phyloP scores from a whole-genome alignment of 352 stramenopile genomes.

The Phytophthora agathidicida region DNA sequence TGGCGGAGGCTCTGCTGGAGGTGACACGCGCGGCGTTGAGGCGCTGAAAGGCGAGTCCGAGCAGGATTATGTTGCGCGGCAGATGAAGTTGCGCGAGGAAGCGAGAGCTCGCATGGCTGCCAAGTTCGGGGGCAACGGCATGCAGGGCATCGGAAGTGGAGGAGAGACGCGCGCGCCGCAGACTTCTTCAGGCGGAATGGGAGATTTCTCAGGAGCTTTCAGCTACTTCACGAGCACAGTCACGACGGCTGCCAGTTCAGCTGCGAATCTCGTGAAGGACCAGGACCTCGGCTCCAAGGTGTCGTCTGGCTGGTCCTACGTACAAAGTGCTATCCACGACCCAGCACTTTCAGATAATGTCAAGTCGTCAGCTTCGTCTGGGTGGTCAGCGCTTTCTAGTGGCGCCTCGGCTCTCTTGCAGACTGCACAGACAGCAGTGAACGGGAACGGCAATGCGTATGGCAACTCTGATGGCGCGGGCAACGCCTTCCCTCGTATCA shows the following conservation, averaged over 20 bases:
- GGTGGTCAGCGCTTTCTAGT: conserved; percentile 77
- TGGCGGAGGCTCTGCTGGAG: conserved; percentile 28
- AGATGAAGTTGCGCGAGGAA: conserved; percentile 78
- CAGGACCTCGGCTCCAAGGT: conserved; percentile 80
- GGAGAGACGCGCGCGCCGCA: conserved; percentile 60
- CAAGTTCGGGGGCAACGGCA: conserved; percentile 77
- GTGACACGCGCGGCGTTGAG: conserved; percentile 75
- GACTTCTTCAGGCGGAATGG: conserved; percentile 38
- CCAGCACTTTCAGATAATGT: conserved; percentile 74
- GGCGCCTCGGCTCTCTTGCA: conserved; percentile 69
- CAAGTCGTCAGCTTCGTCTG: conserved; percentile 79
- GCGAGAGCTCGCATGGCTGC: conserved; percentile 79
- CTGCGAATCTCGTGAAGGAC: conserved; percentile 76
- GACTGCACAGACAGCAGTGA: conserved; percentile 67
- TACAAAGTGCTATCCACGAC: conserved; percentile 77
- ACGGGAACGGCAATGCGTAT: conserved; percentile 27
- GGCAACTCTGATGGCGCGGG: conserved; percentile 22
- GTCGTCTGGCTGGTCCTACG: conserved; percentile 77
- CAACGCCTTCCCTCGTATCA: conserved; percentile 61
- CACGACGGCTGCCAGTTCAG: conserved; percentile 64
- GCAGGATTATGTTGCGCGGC: conserved; percentile 74
- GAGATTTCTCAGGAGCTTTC: conserved; percentile 73
- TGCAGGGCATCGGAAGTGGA: conserved; percentile 82
- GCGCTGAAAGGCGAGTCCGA: conserved; percentile 84
- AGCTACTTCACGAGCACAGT: conserved; percentile 80